Conservation (phyloP, 169 alveolate species). For the Cyclospora cayetanensis region DNA sequence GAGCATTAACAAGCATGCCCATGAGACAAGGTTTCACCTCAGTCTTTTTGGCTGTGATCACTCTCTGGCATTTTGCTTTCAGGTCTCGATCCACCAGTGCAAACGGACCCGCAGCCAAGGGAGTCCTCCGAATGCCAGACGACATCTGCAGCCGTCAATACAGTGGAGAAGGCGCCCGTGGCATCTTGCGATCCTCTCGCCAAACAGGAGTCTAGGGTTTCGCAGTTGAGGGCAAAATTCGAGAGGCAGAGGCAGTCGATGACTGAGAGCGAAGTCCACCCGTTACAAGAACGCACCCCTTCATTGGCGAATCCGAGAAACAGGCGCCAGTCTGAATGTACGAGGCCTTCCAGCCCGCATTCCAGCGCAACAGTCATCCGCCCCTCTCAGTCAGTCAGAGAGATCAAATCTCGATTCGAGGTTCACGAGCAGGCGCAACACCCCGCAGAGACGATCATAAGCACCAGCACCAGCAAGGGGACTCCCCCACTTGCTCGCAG, state of each 20-base stretch:
- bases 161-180: no score
- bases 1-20: no score
- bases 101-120: no score
- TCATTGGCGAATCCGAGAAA: background rate
- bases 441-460: background rate
- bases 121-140: no score
- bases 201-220: background rate
- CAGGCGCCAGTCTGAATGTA: background rate
- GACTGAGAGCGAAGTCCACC: background rate
- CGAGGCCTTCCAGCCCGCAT: background rate
- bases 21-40: no score
- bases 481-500: background rate
- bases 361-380: no score
- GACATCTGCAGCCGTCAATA: no score
- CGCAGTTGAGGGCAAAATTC: background rate
- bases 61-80: no score
- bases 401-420: background rate
- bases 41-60: no score
- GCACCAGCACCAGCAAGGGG: background rate
- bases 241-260: background rate
- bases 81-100: no score
- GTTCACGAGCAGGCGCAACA: background rate
- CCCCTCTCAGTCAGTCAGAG: background rate
- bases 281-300: background rate
- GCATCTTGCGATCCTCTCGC: no score